Base-by-base conservation (phyloP, 345 rosid genomes). In the Hypericum androsaemum region DNA sequence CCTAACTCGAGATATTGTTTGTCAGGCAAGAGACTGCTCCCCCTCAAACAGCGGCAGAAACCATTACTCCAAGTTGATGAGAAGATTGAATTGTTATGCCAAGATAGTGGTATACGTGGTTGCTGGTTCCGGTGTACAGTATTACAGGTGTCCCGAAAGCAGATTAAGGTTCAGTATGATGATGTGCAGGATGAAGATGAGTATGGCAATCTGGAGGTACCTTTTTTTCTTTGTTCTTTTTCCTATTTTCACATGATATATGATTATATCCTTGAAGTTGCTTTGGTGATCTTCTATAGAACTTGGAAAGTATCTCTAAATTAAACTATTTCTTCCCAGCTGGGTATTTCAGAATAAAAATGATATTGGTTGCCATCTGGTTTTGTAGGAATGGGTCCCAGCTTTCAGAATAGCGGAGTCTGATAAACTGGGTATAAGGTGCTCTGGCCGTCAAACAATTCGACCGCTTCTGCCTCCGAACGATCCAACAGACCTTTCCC, bases 81-180 rank as follows among this genome's bases (percentile, higher is more conserved):
- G 53, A 87, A 82, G 70, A 71, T 90, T 58, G 98, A 90, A 70
- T 54, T 72, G 58, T 65, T 87, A 51, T 82, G 95, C 79, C 98
- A 83, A 77, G 98, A 92, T 71, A 92, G 98, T 53, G 98, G 98
- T 41, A 72, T 92, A 60, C 79, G 94, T 71, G 98, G 98, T 46
- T 87, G 98, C 73, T 87, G 96, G 98, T 92, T 92, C 71, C 78
- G 84, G 72, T 84, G 96, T 72, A 81, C 85, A 12, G 67, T 87
- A 71, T 55, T 92, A 64, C 78, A 80, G 63, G 65, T 80, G 49
- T 75, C 82, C 50, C 66, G 72, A 50, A 92, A 75, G 60, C 82
- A 71, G 60, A 77, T 92, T 57, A 92, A 80, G 66, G 95, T 92
- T 28, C 79, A 63, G 60, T 92, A 87, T 72, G 86, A 83, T 73